Percentiles rank a stretch among this genome's conserved stretches.
Evolutionary conservation across 1,139 yeast genomes (phyloP).

Genomic region (Taiozyma sp.): DNA sequence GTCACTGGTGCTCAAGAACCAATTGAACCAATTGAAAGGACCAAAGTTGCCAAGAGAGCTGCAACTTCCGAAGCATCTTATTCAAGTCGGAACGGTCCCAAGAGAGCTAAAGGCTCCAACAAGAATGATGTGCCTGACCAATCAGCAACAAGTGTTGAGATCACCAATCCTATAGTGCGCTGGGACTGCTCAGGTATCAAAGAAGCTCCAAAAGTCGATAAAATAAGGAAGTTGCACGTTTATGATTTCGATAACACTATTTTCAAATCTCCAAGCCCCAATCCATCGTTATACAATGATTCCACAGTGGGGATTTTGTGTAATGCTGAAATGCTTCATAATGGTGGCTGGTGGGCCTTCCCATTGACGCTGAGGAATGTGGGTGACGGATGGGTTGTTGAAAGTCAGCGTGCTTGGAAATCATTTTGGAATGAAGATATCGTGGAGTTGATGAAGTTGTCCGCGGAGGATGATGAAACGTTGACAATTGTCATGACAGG

Average conservation of each 20-base stretch:
- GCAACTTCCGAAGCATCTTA: not conserved
- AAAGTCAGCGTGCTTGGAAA: conserved; percentile 25
- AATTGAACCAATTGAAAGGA: not conserved
- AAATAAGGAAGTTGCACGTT: conserved; percentile 31
- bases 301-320: conserved; percentile 26
- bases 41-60: not conserved
- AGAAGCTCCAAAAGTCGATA: conserved; percentile 4
- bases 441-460: conserved; percentile 29
- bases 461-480: conserved; percentile 29
- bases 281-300: conserved; percentile 31
- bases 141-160: not conserved
- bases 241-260: conserved; percentile 47
- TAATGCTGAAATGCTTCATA: conserved; percentile 25
- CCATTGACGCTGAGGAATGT: conserved; percentile 30
- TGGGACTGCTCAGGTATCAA: conserved; percentile 15
- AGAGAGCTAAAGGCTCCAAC: not conserved
- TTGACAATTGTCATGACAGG: conserved; percentile 40
- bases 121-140: not conserved
- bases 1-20: not conserved
- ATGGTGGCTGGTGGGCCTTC: conserved; percentile 46
- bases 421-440: conserved; percentile 40
- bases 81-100: not conserved
- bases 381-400: conserved; percentile 31
- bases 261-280: conserved; percentile 40
- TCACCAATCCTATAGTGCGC: conserved; percentile 11